Evolutionary conservation across 371 early-diverging fungal species (phyloP), one percentile per base, ranked within the genome.

Genomic region (Amoeboaphelidium protococcarum): DNA sequence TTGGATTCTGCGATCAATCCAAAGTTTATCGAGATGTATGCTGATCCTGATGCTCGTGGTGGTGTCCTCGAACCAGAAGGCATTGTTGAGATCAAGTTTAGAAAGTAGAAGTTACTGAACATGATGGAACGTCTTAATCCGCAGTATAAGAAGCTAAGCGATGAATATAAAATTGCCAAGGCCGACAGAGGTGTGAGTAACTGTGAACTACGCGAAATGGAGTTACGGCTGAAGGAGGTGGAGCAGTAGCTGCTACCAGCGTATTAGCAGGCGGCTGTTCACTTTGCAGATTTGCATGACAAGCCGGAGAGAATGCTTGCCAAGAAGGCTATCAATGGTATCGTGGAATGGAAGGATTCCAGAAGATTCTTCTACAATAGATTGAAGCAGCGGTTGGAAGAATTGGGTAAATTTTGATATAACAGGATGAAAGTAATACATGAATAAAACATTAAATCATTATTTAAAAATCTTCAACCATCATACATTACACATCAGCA

Each of bases 61-160:
- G 90, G 95, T 58, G 91, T 97, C 1, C 64, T 98, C 4, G 96
- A 98, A 64, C 94, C 98, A 27, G 86, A 92, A 52, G 98, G 97
- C 56, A 79, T 96, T 49, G 84, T 92, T n/a, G 88, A 86, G 56
- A 91, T 98, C 71, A 98, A 98, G 72, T 94, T 79, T 79, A 80
- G 96, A 42, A 79, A 78, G 63, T 80, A 89, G 24, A 79, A 84
- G 59, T 53, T 90, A 52, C 54, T 89, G 43, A 76, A 81, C 2
- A 76, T 85, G 25, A 88, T 92, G 79, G 89, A 82, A 56, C 77
- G 94, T 24, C 54, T 92, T 44, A 91, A 92, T 54, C 58, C 65
- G 23, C 59, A 63, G 47, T 84, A 83, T 66, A 67, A 72, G 25
- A 53, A 59, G 2, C 65, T 86, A 52, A 88, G 16, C 6, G 10